A percentile compares a stretch with the other conserved stretches of the same genome.
phyloP scores from a whole-genome alignment of 305 asterid species.

The Lippia alba region DNA sequence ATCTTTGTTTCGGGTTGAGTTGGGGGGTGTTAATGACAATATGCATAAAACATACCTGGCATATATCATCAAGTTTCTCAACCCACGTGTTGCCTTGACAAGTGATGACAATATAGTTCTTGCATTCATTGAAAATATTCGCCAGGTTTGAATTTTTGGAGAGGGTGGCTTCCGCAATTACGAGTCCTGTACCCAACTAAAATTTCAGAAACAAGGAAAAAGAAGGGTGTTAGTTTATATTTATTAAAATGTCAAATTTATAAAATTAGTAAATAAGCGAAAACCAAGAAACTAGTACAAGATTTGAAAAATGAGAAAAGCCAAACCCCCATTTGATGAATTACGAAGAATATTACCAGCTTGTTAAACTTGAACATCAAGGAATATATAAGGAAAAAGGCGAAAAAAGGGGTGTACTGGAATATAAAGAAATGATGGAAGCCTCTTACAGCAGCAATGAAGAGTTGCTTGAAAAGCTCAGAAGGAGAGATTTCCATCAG shows the following conservation, averaged over 20 bases:
- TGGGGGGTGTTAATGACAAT: too few relatives aligned
- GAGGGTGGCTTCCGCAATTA: conserved; percentile 77
- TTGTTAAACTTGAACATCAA: conserved; percentile 13
- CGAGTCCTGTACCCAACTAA: conserved; percentile 92
- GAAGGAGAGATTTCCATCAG: conserved; percentile 74
- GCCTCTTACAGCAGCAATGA: conserved; percentile 77
- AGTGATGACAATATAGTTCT: conserved; percentile 65
- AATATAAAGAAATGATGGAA: conserved; percentile 13
- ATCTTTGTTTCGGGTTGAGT: too few relatives aligned
- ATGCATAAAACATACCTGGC: conserved; percentile 67
- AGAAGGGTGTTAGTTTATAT: background rate
- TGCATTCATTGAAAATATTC: conserved; percentile 75
- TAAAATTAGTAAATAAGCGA: background rate
- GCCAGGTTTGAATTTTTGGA: conserved; percentile 62
- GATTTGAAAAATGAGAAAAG: background rate
- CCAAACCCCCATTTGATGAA: background rate
- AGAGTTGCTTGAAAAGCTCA: conserved; percentile 90
- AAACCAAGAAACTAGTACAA: background rate
- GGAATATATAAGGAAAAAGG: background rate
- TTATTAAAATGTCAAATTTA: background rate
- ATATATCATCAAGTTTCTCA: conserved; percentile 84
- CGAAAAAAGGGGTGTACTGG: background rate
- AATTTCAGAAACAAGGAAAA: conserved; percentile 33
- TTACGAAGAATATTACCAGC: conserved; percentile 9
- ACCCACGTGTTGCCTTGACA: conserved; percentile 70